A percentile compares a stretch with the other conserved stretches of the same genome.
Conservation (phyloP, 768 basidiomycete genomes). For the Russula compacta region DNA sequence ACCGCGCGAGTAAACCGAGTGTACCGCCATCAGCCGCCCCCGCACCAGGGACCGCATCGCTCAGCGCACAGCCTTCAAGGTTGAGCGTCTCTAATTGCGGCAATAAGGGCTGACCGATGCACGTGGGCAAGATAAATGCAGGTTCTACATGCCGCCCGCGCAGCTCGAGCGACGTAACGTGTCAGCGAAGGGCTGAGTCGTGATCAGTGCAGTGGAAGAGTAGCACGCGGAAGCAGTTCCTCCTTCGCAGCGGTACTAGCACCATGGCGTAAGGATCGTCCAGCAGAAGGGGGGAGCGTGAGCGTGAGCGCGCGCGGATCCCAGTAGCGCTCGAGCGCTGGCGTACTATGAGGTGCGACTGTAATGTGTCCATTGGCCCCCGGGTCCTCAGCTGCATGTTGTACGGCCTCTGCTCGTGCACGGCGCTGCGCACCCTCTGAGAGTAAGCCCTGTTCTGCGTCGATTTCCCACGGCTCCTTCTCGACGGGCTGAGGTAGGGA, state of each 20-base stretch:
- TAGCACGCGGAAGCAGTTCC: slow-evolving; percentile 8
- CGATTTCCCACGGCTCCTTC: slow-evolving; percentile 75
- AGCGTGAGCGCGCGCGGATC: slow-evolving; percentile 8
- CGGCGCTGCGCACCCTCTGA: slow-evolving; percentile 68
- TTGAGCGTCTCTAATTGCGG: slow-evolving; percentile 66
- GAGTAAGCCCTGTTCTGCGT: slow-evolving; percentile 63
- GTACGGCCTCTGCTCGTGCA: slow-evolving; percentile 44
- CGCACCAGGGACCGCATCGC: slow-evolving; percentile 42
- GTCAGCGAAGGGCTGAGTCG: slow-evolving; percentile 17
- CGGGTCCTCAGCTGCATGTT: background rate
- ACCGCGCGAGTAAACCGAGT: slow-evolving; percentile 46
- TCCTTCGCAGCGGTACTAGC: background rate
- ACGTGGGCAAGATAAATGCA: slow-evolving; percentile 44
- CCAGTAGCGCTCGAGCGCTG: slow-evolving; percentile 15
- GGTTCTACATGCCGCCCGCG: slow-evolving; percentile 59
- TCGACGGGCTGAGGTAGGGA: slow-evolving; percentile 26
- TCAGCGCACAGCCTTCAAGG: slow-evolving; percentile 64
- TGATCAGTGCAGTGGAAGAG: slow-evolving; percentile 18
- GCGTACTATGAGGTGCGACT: background rate
- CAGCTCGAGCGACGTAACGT: slow-evolving; percentile 41
- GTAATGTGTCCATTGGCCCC: slow-evolving; percentile 18
- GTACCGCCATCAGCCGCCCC: slow-evolving; percentile 44
- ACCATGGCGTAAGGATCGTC: background rate
- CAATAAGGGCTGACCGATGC: slow-evolving; percentile 35
- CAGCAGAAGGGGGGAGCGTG: slow-evolving; percentile 13